Evolutionary conservation across 257 asterid genomes (phyloP), one percentile per base, ranked within the genome.

Genomic region (Nicotiana undulata): DNA sequence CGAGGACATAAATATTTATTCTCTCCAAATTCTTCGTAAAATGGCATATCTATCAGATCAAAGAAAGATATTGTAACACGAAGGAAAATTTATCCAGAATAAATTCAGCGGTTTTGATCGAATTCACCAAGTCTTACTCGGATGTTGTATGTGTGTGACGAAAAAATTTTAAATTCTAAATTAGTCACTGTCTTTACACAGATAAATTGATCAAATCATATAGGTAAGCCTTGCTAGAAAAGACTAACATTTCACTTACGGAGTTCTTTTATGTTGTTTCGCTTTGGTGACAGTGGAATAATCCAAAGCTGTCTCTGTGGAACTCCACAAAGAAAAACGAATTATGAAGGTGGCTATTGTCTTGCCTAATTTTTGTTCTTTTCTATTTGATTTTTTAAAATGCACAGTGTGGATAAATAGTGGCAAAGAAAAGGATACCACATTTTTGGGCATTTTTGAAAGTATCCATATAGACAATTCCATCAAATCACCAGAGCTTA

Each of bases 271-370:
- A 22, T 22, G 31, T 46, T 46, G 77, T 70, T 58, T 70, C 20
- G 6, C 34, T 46, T 72, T 6, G 60, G 15, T 46, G 40, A 72
- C 44, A 64, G 4, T 72, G 24, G 78, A 72, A 46, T 72, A 72
- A 72, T 72, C 40, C 78, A 72, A 64, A 72, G 20, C 10, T 12
- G 6, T 70, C 13, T 22, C 37, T 46, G 18, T 46, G 49, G 7
- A 7, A 29, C 40, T 40, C 58, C 56, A 40, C 60, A 46, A 22
- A 79, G 75, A 79, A 64, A 37, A 63, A 64, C 64, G 75, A 79
- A 49, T 79, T 29, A 79, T 52, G 82, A 79, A 79, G 51, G 82
- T 46, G 52, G 77, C 52, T 64, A 64, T 63, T 79, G 77, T 79
- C 64, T 64, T 64, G 53, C 82, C 65, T 79, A 46, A 17, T 18